phyloP scores from a whole-genome alignment of 2,329 filamentous ascomycete species.

The Coniochaeta hoffmannii region DNA sequence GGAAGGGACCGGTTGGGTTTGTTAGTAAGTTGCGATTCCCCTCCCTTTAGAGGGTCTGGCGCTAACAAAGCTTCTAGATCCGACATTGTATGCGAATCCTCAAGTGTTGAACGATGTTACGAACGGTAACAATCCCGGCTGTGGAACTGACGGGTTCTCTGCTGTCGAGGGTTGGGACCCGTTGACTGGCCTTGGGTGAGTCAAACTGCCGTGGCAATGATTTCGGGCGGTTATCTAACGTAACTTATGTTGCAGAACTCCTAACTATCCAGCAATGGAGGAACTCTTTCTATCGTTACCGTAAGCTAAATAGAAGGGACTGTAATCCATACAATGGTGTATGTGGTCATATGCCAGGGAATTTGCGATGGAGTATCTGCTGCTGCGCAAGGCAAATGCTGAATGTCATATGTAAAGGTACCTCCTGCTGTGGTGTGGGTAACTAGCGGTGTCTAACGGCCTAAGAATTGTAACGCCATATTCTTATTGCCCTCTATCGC shows the following conservation, averaged over 20 bases:
- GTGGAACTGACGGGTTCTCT: conserved; percentile 17
- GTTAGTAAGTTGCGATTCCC: conserved; percentile 1
- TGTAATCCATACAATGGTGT: too few species aligned
- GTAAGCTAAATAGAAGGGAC: not conserved
- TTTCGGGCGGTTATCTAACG: not conserved
- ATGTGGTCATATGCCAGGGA: too few species aligned
- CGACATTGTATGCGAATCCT: conserved; percentile 14
- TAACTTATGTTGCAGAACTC: conserved; percentile 9
- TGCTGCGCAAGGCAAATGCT: not conserved
- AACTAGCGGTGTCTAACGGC: not conserved
- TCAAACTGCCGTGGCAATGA: not conserved
- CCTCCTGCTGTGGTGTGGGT: not conserved
- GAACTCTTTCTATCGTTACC: conserved; percentile 17
- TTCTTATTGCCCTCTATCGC: not conserved
- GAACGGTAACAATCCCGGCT: conserved; percentile 18
- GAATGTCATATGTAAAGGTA: not conserved
- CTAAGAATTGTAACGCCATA: not conserved
- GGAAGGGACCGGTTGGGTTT: conserved; percentile 20
- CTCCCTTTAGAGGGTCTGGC: not conserved
- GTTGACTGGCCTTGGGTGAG: conserved; percentile 17
- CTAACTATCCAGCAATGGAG: conserved; percentile 17
- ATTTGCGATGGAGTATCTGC: not conserved
- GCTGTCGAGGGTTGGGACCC: conserved; percentile 19
- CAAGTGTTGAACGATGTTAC: conserved; percentile 16
- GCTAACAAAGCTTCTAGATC: not conserved